phyloP scores from a whole-genome alignment of 495 filamentous ascomycete genomes.

The Daldinia grandis region DNA sequence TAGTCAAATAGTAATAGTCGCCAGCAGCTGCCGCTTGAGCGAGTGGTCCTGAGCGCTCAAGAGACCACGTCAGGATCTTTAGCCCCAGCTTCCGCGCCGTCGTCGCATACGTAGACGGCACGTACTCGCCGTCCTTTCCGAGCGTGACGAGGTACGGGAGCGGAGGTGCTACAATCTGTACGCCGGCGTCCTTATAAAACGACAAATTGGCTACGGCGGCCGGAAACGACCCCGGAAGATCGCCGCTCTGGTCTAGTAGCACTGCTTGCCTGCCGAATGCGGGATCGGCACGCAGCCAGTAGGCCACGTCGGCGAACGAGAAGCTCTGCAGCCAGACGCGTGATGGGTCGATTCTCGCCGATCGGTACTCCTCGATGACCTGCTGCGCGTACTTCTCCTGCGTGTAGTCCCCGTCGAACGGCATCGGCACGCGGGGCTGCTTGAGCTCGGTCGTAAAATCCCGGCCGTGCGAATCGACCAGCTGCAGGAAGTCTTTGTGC shows the following conservation, averaged over 20 bases:
- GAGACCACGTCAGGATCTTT: slow-evolving; percentile 68
- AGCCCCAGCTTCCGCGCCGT: slow-evolving; percentile 62
- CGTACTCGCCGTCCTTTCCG: slow-evolving; percentile 48
- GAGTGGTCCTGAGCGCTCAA: slow-evolving; percentile 66
- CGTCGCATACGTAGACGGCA: slow-evolving; percentile 54
- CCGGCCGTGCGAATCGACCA: slow-evolving; percentile 60
- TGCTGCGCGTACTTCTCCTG: slow-evolving; percentile 66
- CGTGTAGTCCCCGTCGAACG: slow-evolving; percentile 67
- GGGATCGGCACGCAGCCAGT: slow-evolving; percentile 67
- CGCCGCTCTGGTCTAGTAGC: slow-evolving; percentile 65
- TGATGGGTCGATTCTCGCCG: slow-evolving; percentile 57
- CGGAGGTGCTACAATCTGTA: slow-evolving; percentile 55
- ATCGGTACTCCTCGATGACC: slow-evolving; percentile 66
- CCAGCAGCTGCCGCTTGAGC: slow-evolving; percentile 52
- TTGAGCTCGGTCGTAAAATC: slow-evolving; percentile 71
- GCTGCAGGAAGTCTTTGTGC: slow-evolving; percentile 61
- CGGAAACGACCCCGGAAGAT: slow-evolving; percentile 53
- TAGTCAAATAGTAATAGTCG: slow-evolving; percentile 63
- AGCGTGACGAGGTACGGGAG: slow-evolving; percentile 53
- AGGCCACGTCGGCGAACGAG: slow-evolving; percentile 65
- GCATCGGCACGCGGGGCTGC: slow-evolving; percentile 66
- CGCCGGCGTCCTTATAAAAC: slow-evolving; percentile 53
- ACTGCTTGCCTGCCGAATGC: slow-evolving; percentile 65
- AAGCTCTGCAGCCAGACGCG: slow-evolving; percentile 70
- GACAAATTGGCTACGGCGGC: slow-evolving; percentile 59